Evolutionary conservation across 495 filamentous ascomycete genomes (phyloP), one percentile per base, ranked within the genome.

Genomic region (Lasiosphaeria hispida): DNA sequence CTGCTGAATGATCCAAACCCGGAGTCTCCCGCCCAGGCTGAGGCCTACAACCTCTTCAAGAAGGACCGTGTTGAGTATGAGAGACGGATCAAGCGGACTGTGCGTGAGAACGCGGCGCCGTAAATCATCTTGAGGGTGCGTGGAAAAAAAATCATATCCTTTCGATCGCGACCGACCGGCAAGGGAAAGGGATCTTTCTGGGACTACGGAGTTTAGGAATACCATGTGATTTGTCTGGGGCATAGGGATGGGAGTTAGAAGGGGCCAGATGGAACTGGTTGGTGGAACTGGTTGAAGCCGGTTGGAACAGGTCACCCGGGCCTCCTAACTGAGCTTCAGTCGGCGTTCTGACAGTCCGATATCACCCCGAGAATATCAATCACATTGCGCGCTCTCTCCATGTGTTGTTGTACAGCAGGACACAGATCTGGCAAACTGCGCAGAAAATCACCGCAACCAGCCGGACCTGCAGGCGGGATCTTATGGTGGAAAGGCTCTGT

Each of bases 1-100:
- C 82, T 99, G 7, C 82, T 99, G 7, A 85, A 99, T 66, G 92
- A 97, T 64, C 95, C 95, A 15, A 99, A 99, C 68, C 95, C 95
- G 0, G 94, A 97, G 41, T 96, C 91, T 0, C 94, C 94, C 2
- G 94, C 94, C 3, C 94, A 99, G 73, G 94, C 93, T 11, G 94
- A 99, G 59, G 94, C 94, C 8, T 99, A 97, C 74, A 96, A 96
- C 65, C 82, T 97, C 36, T 97, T 91, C 72, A 96, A 96, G 78
- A 92, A 89, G 71, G 95, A 99, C 66, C 80, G 85, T 19, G 72
- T 74, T 9, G 91, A 91, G 18, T 99, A 99, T 67, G 91, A 97
- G 68, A 87, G 81, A 71, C 89, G 90, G 55, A 86, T 99, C 18
- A 86, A 83, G 69, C 85, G 89, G 41, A 87, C 96, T 37, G 94